Conservation (phyloP, 495 filamentous ascomycete genomes). For the Podospora anserina region DNA sequence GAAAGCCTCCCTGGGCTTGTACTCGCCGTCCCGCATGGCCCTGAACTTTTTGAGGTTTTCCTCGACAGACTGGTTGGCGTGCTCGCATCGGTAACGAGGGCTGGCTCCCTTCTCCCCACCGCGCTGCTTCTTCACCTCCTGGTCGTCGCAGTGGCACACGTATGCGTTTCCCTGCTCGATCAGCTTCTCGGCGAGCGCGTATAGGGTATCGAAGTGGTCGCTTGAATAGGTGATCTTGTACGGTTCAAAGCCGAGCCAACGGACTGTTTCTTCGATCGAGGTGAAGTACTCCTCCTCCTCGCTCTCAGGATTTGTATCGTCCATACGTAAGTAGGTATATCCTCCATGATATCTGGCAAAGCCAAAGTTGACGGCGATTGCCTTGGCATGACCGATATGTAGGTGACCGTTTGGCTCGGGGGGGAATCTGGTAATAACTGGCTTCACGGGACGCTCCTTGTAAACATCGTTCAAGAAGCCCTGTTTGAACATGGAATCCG, state of each 20-base stretch:
- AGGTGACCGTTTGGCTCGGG: slow-evolving; percentile 84
- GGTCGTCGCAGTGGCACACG: slow-evolving; percentile 57
- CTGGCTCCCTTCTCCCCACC: slow-evolving; percentile 68
- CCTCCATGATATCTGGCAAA: slow-evolving; percentile 86
- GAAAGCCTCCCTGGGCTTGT: slow-evolving; percentile 81
- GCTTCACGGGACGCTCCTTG: slow-evolving; percentile 65
- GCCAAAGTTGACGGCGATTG: slow-evolving; percentile 96
- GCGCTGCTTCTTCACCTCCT: slow-evolving; percentile 77
- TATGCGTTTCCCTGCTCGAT: slow-evolving; percentile 74
- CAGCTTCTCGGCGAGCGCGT: slow-evolving; percentile 83
- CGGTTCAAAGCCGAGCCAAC: slow-evolving; percentile 81
- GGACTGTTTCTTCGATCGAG: slow-evolving; percentile 73
- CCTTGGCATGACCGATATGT: slow-evolving; percentile 84
- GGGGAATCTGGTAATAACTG: slow-evolving; percentile 78
- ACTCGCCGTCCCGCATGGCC: slow-evolving; percentile 87
- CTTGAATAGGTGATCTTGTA: slow-evolving; percentile 70
- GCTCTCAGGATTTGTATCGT: slow-evolving; percentile 82
- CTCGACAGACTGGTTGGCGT: slow-evolving; percentile 70
- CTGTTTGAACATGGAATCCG: slow-evolving; percentile 75
- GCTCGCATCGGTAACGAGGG: slow-evolving; percentile 70
- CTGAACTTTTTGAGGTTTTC: slow-evolving; percentile 80
- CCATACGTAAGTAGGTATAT: slow-evolving; percentile 62
- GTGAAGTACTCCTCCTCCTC: slow-evolving; percentile 77
- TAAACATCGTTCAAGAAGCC: slow-evolving; percentile 81
- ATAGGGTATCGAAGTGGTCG: slow-evolving; percentile 84